These are phyloP conservation scores for Lindgomyces ingoldianus DNA, from an alignment of 495 filamentous ascomycete species.

Conservation along the genomic window DNA sequence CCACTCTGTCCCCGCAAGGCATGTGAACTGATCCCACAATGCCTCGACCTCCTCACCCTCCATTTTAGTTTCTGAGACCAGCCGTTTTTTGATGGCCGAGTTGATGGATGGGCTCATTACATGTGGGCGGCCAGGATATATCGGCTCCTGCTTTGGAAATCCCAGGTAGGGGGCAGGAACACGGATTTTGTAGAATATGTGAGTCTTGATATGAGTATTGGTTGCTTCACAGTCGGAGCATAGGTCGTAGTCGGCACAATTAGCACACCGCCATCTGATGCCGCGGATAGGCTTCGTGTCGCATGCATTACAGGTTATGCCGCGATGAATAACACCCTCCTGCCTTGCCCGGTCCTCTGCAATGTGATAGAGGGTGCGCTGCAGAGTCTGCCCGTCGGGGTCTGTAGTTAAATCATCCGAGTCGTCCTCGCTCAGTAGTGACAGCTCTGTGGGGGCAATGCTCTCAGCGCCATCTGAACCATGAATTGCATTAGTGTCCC, in stretches of 20 bases:
- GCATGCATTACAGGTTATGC: constrained; percentile 90
- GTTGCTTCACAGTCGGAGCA: constrained; percentile 40
- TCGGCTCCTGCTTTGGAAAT: constrained; percentile 27
- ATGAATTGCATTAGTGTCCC: neutral
- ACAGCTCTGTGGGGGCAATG: constrained; percentile 31
- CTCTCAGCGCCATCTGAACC: constrained; percentile 25
- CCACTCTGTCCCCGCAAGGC: constrained; percentile 84
- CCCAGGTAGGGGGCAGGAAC: constrained; percentile 71
- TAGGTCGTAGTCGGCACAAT: constrained; percentile 83
- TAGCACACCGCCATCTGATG: constrained; percentile 86
- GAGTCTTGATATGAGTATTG: constrained; percentile 87
- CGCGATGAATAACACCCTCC: constrained; percentile 81
- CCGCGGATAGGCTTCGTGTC: constrained; percentile 83
- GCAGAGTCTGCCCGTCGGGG: constrained; percentile 57
- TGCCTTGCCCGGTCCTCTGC: constrained; percentile 64
- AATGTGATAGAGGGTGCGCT: constrained; percentile 51
- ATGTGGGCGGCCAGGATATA: constrained; percentile 85
- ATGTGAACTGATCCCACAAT: constrained; percentile 94
- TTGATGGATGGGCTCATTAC: constrained; percentile 65
- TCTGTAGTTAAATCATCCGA: constrained; percentile 44
- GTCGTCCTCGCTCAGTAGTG: constrained; percentile 26
- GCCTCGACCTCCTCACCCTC: constrained; percentile 85
- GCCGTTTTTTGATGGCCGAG: constrained; percentile 58
- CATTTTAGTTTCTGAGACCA: constrained; percentile 72
- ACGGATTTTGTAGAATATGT: constrained; percentile 91